Evolutionary conservation across 768 basidiomycete genomes (phyloP).

Genomic region (Phaffia australis): DNA sequence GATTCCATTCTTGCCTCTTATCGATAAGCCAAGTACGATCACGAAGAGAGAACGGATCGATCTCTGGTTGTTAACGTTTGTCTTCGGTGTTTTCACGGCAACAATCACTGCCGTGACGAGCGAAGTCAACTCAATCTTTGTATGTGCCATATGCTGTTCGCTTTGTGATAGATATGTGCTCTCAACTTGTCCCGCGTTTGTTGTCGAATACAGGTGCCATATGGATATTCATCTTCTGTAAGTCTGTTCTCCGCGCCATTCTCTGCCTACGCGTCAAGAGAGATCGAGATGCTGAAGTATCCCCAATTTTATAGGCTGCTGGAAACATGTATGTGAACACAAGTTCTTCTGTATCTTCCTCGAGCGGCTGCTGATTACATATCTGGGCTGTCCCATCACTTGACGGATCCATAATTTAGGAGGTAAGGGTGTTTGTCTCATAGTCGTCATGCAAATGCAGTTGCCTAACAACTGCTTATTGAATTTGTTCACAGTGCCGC

Average conservation of each 20-base stretch:
- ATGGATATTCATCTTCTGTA: conserved; percentile 6
- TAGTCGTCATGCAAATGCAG: conserved; percentile 58
- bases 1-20: conserved; percentile 23
- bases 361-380: conserved; percentile 41
- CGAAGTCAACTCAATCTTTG: conserved; percentile 8
- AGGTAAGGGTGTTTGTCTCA: conserved; percentile 49
- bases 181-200: not conserved
- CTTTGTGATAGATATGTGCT: not conserved
- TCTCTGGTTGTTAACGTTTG: conserved; percentile 49
- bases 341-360: not conserved
- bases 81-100: conserved; percentile 58
- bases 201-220: not conserved
- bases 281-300: too few species aligned
- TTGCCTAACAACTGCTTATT: conserved; percentile 42
- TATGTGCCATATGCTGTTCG: not conserved
- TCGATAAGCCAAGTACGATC: conserved; percentile 48
- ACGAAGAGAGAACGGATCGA: conserved; percentile 56
- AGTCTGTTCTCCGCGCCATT: too few species aligned
- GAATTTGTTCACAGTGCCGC: not conserved
- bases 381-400: not conserved
- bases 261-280: too few species aligned
- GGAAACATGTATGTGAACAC: conserved; percentile 28
- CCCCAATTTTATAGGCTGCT: not conserved
- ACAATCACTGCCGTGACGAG: conserved; percentile 43
- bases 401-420: conserved; percentile 27